Evolutionary conservation across 805 yeast species (phyloP), one percentile per base, ranked within the genome.

Genomic region (Yamadazyma philogaea): DNA sequence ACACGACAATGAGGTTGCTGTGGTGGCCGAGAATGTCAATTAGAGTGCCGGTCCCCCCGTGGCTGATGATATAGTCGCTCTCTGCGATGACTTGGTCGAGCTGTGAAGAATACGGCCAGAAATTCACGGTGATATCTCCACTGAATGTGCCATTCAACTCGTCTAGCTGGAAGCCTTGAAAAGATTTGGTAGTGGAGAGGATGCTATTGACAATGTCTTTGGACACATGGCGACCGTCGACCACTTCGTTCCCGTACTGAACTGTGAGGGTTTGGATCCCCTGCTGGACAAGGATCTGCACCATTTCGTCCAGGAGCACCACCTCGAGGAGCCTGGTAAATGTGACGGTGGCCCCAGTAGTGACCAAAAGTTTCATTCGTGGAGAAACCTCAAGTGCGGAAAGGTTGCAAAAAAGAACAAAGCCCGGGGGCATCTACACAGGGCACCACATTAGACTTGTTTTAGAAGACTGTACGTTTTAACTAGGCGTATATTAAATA

Each of bases 301-400:
- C n/a, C 24, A 39, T 30, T 11, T 12, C 19, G 31, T 35, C 39
- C 15, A 7, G 12, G 7, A 44, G 36, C n/a, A 31, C 34, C 7
- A 34, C 16, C 39, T 18, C 60, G 1, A 91, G 61, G 12, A 91
- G 73, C 14, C 56, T 64, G 8, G 73, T 70, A 57, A 91, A 91
- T 0, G 95, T 84, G 16, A 85, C 90, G 0, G 97, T 90, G 2
- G 96, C 97, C 0, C 98, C 98, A 3, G 95, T 84, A 0, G 95
- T 83, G 4, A 90, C 82, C 26, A 90, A 64, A 12, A 67, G 40
- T 10, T 26, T 36, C 52, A 49, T 49, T 3, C 19, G 6, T 11
- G 10, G 10, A 7, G 28, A 24, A 24, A 11, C 10, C 7, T 7
- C 4, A 19, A 33, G 24, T 12, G 20, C 20, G 36, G 18, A 24